These are phyloP conservation scores for Oidium heveae DNA, from an alignment of 2,329 filamentous ascomycete genomes.

Conservation along the genomic window DNA sequence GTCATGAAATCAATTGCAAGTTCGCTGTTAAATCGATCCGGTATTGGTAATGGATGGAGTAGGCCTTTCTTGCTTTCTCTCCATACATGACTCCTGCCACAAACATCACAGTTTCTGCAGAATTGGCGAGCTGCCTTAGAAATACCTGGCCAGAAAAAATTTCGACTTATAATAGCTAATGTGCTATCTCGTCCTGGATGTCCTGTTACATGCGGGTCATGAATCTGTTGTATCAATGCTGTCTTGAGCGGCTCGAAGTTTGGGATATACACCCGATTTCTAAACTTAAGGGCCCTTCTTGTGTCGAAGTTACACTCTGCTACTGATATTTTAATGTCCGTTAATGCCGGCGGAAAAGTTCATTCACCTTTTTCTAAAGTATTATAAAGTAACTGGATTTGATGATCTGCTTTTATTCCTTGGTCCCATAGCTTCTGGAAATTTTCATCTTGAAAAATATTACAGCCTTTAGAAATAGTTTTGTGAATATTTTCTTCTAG, in stretches of 20 bases:
- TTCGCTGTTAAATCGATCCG: too few species aligned
- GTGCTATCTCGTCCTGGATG: not conserved
- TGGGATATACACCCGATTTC: not conserved
- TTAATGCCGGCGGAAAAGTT: not conserved
- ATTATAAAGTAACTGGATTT: not conserved
- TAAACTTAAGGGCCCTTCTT: not conserved
- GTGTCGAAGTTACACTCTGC: not conserved
- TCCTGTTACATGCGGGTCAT: not conserved
- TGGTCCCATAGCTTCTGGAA: not conserved
- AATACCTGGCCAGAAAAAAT: not conserved
- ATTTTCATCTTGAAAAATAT: not conserved
- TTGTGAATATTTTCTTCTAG: too few species aligned
- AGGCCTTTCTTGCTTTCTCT: not conserved
- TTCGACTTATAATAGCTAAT: not conserved
- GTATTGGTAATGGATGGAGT: too few species aligned
- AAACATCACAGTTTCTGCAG: not conserved
- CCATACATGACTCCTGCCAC: not conserved
- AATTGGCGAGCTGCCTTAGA: not conserved
- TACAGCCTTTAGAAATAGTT: not conserved
- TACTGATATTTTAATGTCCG: not conserved
- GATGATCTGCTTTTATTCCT: not conserved
- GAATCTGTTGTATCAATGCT: not conserved
- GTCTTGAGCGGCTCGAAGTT: not conserved
- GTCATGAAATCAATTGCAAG: too few species aligned
- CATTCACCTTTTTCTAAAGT: not conserved